Conservation (phyloP, 495 filamentous ascomycete species). For the Podospora bellae-mahoneyi region DNA sequence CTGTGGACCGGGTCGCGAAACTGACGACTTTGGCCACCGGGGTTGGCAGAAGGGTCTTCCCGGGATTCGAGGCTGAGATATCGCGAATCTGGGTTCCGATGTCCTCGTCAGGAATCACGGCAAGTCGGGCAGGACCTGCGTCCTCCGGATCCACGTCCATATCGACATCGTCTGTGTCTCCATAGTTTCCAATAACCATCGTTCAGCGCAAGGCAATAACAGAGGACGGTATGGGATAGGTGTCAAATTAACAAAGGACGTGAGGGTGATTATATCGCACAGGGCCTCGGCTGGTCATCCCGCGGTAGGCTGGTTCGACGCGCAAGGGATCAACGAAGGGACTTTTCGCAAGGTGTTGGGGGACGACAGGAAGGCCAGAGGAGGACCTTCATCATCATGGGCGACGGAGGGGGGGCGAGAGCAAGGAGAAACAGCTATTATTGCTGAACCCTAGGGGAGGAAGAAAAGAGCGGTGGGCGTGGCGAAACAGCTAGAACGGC, state of each 20-base stretch:
- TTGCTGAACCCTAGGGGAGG: not conserved
- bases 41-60: slow-evolving; percentile 61
- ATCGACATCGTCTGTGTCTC: not conserved
- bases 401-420: not conserved
- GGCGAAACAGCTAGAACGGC: not conserved
- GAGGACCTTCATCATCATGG: not conserved
- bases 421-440: not conserved
- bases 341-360: not conserved
- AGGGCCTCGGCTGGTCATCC: not conserved
- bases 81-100: slow-evolving; percentile 21
- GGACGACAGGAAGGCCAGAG: not conserved
- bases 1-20: slow-evolving; percentile 63
- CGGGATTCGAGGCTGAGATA: slow-evolving; percentile 30
- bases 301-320: not conserved
- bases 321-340: not conserved
- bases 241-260: not conserved
- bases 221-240: not conserved
- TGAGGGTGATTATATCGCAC: not conserved
- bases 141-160: slow-evolving; percentile 10
- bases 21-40: slow-evolving; percentile 68
- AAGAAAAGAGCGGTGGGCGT: slow-evolving; percentile 1
- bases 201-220: not conserved
- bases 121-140: slow-evolving; percentile 5
- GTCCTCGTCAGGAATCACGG: slow-evolving; percentile 17
- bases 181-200: slow-evolving; percentile 1